Base-by-base conservation (phyloP, 108 stramenopile genomes). In the Parietichytrium sp. region DNA sequence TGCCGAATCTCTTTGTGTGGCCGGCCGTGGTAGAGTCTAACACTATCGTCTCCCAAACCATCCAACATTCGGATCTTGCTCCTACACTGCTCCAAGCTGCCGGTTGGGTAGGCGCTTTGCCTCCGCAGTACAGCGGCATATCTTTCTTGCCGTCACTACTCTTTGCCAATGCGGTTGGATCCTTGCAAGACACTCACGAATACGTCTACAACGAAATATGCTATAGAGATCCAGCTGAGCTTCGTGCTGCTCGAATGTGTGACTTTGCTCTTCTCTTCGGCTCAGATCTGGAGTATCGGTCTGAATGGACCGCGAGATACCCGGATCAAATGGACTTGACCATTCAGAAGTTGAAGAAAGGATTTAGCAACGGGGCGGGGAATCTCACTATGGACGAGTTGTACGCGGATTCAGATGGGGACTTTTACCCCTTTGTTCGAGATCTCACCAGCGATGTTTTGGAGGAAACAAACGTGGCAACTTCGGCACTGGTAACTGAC, bases 11-110 rank as follows among this genome's bases (percentile, higher is more conserved):
- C 20, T 72, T 72, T 25, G n/a, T 16, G 15, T 72, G 61, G 61
- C 33, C 33, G 13, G 20, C 38, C 3, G 61, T 72, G 10, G 45
- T 72, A 33, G 23, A 8, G 10, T 33, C 38, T 6, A 25, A 42
- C 6, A 6, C 61, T 27, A 33, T 72, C 1, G 61, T 33, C 8
- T n/a, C 36, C 20, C 61, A 72, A 27, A 42, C 61, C 12, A 42
- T 72, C 38, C 61, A 72, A 72, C 36, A 45, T 33, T 72, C 61
- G 33, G 61, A 72, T 72, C 6, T 72, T 33, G 61, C 61, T 42
- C 61, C 61, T 12, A 72, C 61, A 1, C 61, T 72, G 20, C n/a
- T 72, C 38, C 38, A 72, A 42, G n/a, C 45, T 2, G 61, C 61
- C 20, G 61, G 61, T 7, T 33, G 45, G 23, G 23, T 42, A 25